Evolutionary conservation across 208 protist genomes (phyloP), one percentile per base, ranked within the genome.

Genomic region (Acanthamoeba culbertsoni): DNA sequence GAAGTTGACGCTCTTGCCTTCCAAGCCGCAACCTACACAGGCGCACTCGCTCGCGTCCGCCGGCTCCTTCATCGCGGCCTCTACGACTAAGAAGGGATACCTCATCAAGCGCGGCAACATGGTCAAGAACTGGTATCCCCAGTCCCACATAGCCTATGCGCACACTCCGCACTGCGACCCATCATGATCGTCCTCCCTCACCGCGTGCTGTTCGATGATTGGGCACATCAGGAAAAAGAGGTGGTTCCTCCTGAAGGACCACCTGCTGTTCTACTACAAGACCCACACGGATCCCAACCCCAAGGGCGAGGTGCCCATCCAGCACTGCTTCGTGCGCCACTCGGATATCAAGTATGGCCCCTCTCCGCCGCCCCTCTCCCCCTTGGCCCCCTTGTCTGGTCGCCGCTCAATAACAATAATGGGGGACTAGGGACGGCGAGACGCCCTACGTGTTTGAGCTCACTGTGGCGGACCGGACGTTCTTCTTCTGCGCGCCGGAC

Each of bases 181-280:
- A 33, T 37, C 43, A 33, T 4, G 18, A 3, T 4, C 26, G 71
- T 48, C 5, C 20, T 20, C n/a, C 23, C 6, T 28, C 1, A 20
- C 43, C 71, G 40, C 0, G 8, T 55, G n/a, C 23, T 62, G 18
- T 62, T 62, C 53, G 16, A 16, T 62, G 16, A 62, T 62, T 62
- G 16, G 23, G 18, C 16, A 62, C 16, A 62, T n/a, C 73, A 84
- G 73, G 73, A 84, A 84, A n/a, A 48, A 84, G 73, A 48, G 73
- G 18, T 84, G 73, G 73, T 57, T 84, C 46, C 42, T 84, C 28
- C 28, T 84, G 40, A 84, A 84, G 73, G 73, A 84, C 28, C 40
- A 84, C 73, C 73, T 84, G 28, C 28, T 84, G 46, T 57, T 84
- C 40, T 84, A 84, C 73, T 84, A 57, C 73, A 84, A 84, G 46